Conservation (phyloP, 2,329 filamentous ascomycete species). For the Incumbomyces lentus region DNA sequence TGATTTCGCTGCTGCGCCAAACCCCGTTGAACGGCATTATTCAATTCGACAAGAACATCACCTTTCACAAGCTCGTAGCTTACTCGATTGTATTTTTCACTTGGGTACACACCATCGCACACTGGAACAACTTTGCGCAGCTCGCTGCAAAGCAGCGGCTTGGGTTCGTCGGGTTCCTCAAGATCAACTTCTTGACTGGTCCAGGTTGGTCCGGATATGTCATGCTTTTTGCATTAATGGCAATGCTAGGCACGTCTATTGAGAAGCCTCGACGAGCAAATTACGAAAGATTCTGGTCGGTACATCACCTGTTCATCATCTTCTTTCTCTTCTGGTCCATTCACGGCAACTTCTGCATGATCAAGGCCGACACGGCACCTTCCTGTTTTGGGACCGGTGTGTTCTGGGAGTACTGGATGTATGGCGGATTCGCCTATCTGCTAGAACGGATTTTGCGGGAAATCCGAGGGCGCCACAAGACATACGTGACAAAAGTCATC, state of each 20-base stretch:
- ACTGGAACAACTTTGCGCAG: slow-evolving; percentile 79
- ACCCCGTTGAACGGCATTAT: slow-evolving; percentile 78
- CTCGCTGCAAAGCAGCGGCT: slow-evolving; percentile 64
- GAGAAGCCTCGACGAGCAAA: slow-evolving; percentile 71
- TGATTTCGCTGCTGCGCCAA: slow-evolving; percentile 70
- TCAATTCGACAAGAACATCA: slow-evolving; percentile 49
- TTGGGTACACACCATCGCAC: slow-evolving; percentile 74
- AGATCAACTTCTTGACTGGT: slow-evolving; percentile 67
- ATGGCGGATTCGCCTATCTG: slow-evolving; percentile 69
- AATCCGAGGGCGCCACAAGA: slow-evolving; percentile 69
- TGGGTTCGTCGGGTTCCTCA: slow-evolving; percentile 66
- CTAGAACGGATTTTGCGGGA: slow-evolving; percentile 70
- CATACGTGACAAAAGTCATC: slow-evolving; percentile 78
- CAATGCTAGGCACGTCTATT: slow-evolving; percentile 66
- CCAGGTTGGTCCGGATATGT: slow-evolving; percentile 80
- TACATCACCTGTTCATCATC: slow-evolving; percentile 75
- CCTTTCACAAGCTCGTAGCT: slow-evolving; percentile 73
- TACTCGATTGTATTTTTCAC: slow-evolving; percentile 87
- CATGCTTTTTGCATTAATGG: slow-evolving; percentile 68
- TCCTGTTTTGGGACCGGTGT: slow-evolving; percentile 68
- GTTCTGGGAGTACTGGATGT: slow-evolving; percentile 87
- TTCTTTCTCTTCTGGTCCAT: slow-evolving; percentile 91
- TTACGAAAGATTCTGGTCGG: slow-evolving; percentile 86
- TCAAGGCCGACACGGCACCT: slow-evolving; percentile 69
- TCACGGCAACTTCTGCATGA: slow-evolving; percentile 85